A percentile compares a stretch with the other conserved stretches of the same genome.
Conservation (phyloP, 2,329 filamentous ascomycete genomes). For the Paecilomyces niveus region DNA sequence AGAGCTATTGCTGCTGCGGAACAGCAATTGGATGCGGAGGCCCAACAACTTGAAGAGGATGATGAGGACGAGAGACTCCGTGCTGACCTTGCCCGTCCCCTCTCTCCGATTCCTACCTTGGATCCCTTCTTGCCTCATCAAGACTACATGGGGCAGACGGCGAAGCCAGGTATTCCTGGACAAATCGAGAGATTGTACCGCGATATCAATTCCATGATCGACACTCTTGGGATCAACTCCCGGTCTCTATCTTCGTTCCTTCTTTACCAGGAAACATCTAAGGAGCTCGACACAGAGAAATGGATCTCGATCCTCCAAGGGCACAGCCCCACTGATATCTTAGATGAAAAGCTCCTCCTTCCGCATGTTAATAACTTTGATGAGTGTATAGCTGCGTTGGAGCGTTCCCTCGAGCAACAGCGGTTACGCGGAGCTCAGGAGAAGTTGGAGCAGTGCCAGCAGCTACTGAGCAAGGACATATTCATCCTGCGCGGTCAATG, state of each 20-base stretch:
- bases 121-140: slow-evolving; percentile 45
- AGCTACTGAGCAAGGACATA: slow-evolving; percentile 61
- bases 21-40: slow-evolving; percentile 25
- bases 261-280: slow-evolving; percentile 33
- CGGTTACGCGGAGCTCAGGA: slow-evolving; percentile 61
- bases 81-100: slow-evolving; percentile 35
- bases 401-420: slow-evolving; percentile 58
- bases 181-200: slow-evolving; percentile 45
- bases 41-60: slow-evolving; percentile 35
- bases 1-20: slow-evolving; percentile 24
- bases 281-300: slow-evolving; percentile 45
- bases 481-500: slow-evolving; percentile 66
- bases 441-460: slow-evolving; percentile 61
- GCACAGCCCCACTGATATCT: slow-evolving; percentile 57
- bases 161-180: slow-evolving; percentile 42
- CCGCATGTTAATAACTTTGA: slow-evolving; percentile 67
- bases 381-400: slow-evolving; percentile 58
- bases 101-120: slow-evolving; percentile 36
- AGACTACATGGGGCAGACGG: slow-evolving; percentile 36
- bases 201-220: slow-evolving; percentile 71
- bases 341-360: slow-evolving; percentile 67
- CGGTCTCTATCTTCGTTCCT: slow-evolving; percentile 57
- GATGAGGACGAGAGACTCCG: slow-evolving; percentile 43
- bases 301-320: slow-evolving; percentile 35
- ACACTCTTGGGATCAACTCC: slow-evolving; percentile 81